Evolutionary conservation across 164 flowering plant species (phyloP), one percentile per base, ranked within the genome.

Genomic region (Macadamia tetraphylla): DNA sequence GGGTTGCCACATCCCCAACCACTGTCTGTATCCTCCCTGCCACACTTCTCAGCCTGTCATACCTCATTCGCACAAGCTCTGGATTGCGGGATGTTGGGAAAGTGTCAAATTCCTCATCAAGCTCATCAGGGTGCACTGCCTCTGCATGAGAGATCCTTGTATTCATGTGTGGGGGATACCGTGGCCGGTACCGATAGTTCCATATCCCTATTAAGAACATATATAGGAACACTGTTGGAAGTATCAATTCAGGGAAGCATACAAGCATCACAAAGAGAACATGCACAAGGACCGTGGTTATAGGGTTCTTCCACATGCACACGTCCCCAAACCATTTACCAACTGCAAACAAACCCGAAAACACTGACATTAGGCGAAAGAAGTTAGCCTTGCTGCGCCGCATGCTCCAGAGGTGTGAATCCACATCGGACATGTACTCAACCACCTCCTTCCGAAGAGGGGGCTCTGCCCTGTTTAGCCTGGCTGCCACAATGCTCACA

Each of bases 371-470:
- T 35, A 93, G 79, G 1, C 98, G 75, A 74, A 87, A 87, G 74
- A 89, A 93, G 64, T 91, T 93, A 3, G 97, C 98, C 74, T 89
- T 93, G 83, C 97, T 91, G 30, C 89, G 69, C 0, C 97, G 78
- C 96, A 88, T 87, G 79, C 97, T 91, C 98, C 98, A 93, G 8
- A 93, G 79, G 79, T 89, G 98, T 0, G 96, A 86, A 66, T 93
- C 88, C 64, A 83, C 91, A 76, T 93, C 96, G 31, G 92, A 88
- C 98, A 93, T 89, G 79, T 90, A 93, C 67, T 93, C 98, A n/a
- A 93, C 87, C 57, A 93, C 90, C 81, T 93, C 98, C 73, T 81
- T 89, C 59, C 96, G 77, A 1, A 93, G 85, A 0, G 98, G 94
- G 1, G 98, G 98, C 76, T 93, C 98, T 6, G 97, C 85, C 35